Base-by-base conservation (phyloP, 164 flowering plant genomes). In the Stephania cephalantha region DNA sequence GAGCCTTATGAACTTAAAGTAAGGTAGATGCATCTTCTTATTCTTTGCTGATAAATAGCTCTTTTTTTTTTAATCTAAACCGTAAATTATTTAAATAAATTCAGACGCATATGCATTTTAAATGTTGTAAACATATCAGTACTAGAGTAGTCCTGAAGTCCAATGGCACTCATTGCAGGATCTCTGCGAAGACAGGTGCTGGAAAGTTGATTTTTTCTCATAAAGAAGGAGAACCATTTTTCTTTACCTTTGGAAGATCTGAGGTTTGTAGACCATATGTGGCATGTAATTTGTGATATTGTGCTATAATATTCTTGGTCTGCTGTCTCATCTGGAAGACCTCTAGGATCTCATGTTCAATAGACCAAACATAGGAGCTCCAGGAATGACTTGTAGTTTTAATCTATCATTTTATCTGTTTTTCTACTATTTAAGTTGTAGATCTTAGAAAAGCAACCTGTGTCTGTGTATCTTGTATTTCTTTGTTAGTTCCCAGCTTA, bases 1-100 rank as follows among this genome's bases (percentile, higher is more conserved):
- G 97, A 89, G 79, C 99, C 97, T 31, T 95, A 95, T 83, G 99
- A 95, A 92, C 87, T 93, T 53, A 95, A 90, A 84, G 90, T 86
- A 67, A 83, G 98, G 99, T 93, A 86, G 58, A 29, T 75, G 65
- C 53, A 72, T 73, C 50, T 71, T 58, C 10, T 71, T 63, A 73
- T 73, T 35, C 15, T 46, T 9, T 7, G 20, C 64, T 58, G 64
- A 58, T 58, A 3, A 15, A 0, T 58, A 58, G 64, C 25, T 25
- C 25, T 25, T 25, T 35, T 35, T 35, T 35, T 35, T 35, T 35
- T 35, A 35, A 35, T 35, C 42, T 35, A 35, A 35, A 35, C 42
- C 42, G 1, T 35, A 35, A 35, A 35, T 35, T 35, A 35, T 35
- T 35, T 35, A 35, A 35, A 35, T 35, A 35, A 35, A 35, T 35